A percentile compares a stretch with the other conserved stretches of the same genome.
These are phyloP conservation scores for Lactarius pseudohatsudake DNA, from an alignment of 768 basidiomycete genomes.

Conservation along the genomic window DNA sequence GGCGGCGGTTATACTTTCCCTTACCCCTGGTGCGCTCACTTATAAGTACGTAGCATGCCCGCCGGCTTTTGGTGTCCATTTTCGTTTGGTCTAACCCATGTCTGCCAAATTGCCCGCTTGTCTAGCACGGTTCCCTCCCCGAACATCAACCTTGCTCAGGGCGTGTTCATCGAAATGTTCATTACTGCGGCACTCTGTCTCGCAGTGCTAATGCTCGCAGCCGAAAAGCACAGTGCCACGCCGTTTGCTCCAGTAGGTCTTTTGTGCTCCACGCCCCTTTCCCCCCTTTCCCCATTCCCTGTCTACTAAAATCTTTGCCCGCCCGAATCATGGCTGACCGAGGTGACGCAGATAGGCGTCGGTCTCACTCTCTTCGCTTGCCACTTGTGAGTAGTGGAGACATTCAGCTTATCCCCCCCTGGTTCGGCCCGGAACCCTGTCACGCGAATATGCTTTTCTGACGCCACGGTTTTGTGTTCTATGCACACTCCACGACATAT, in stretches of 20 bases:
- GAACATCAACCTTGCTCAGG: conserved; percentile 54
- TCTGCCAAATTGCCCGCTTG: not conserved
- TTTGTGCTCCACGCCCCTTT: not conserved
- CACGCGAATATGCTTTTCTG: not conserved
- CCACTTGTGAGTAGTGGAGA: conserved; percentile 47
- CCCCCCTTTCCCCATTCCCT: not conserved
- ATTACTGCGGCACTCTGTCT: conserved; percentile 58
- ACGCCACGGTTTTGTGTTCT: not conserved
- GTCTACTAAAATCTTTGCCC: not conserved
- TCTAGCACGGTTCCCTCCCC: conserved; percentile 48
- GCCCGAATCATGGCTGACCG: not conserved
- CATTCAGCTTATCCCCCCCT: not conserved
- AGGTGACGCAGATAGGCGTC: conserved; percentile 50
- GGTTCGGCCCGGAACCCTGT: not conserved
- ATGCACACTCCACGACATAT: not conserved
- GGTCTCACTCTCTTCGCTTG: conserved; percentile 64
- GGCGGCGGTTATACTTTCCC: conserved; percentile 51
- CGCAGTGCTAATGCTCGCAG: conserved; percentile 70
- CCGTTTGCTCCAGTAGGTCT: conserved; percentile 62
- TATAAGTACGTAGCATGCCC: conserved; percentile 46
- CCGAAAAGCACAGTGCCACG: conserved; percentile 64
- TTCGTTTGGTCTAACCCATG: not conserved
- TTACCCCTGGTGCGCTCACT: conserved; percentile 55
- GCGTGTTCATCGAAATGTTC: conserved; percentile 72
- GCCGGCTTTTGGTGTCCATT: not conserved